phyloP scores from a whole-genome alignment of 768 basidiomycete genomes.

The Tricholoma flavovirens region DNA sequence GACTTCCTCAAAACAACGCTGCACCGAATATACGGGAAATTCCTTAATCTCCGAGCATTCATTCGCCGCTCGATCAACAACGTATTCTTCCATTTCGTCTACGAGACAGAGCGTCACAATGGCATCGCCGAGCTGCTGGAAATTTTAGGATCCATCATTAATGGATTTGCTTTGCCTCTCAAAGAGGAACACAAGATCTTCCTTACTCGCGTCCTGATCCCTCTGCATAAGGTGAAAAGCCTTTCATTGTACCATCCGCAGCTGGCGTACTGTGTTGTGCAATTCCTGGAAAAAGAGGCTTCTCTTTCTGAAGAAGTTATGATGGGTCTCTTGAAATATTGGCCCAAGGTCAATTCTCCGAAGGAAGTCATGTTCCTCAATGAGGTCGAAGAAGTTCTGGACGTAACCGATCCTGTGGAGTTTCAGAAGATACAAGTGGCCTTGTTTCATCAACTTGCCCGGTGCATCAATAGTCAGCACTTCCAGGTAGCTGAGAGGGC shows the following conservation, averaged over 20 bases:
- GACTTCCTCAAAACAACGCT: slow-evolving; percentile 99
- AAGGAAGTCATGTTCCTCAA: slow-evolving; percentile 99
- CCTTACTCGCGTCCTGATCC: slow-evolving; percentile 88
- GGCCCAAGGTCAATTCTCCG: slow-evolving; percentile 99
- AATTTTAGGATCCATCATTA: slow-evolving; percentile 98
- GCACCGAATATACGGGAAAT: slow-evolving; percentile 99
- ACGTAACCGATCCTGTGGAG: slow-evolving; percentile 94
- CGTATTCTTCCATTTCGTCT: slow-evolving; percentile 98
- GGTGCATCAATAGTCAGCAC: slow-evolving; percentile 98
- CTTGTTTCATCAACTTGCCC: slow-evolving; percentile 88
- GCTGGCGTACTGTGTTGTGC: slow-evolving; percentile 97
- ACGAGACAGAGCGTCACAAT: slow-evolving; percentile 98
- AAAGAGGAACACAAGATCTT: slow-evolving; percentile 99
- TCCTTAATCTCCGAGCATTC: slow-evolving; percentile 96
- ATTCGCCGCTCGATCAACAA: slow-evolving; percentile 99
- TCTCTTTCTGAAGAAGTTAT: slow-evolving; percentile 92
- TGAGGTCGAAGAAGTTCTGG: slow-evolving; percentile 97
- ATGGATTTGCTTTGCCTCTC: slow-evolving; percentile 94
- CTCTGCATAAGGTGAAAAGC: slow-evolving; percentile 96
- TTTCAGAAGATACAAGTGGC: slow-evolving; percentile 94
- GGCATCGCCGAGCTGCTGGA: slow-evolving; percentile 98
- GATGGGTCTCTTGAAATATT: slow-evolving; percentile 91
- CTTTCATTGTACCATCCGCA: slow-evolving; percentile 99
- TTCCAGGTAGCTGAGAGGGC: slow-evolving; percentile 99
- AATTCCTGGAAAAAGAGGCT: slow-evolving; percentile 96